These are phyloP conservation scores for Hyphopichia burtonii DNA, from an alignment of 1,139 yeast species.

Conservation along the genomic window DNA sequence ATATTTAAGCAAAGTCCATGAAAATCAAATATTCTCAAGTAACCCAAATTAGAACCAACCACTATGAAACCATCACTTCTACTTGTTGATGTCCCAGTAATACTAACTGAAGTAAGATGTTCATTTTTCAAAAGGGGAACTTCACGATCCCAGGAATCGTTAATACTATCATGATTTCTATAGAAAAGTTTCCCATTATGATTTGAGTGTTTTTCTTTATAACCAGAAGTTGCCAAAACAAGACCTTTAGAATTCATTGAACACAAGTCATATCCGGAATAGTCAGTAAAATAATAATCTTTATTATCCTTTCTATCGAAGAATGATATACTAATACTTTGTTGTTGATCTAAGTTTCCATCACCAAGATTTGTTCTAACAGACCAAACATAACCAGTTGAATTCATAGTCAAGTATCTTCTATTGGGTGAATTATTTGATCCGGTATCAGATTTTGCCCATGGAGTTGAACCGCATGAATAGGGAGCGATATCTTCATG, in stretches of 20 bases:
- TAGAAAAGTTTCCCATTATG: conserved; percentile 37
- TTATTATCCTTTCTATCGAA: conserved; percentile 78
- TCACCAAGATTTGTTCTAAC: conserved; percentile 44
- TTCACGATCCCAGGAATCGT: conserved; percentile 44
- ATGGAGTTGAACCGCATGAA: conserved; percentile 87
- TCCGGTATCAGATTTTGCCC: conserved; percentile 34
- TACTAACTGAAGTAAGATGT: conserved; percentile 37
- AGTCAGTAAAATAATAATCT: conserved; percentile 85
- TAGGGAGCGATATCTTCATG: conserved; percentile 32
- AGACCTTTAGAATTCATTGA: conserved; percentile 68
- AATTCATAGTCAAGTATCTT: conserved; percentile 78
- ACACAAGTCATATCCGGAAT: conserved; percentile 69
- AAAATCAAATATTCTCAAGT: conserved; percentile 38
- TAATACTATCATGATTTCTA: conserved; percentile 45
- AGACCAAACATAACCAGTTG: conserved; percentile 80
- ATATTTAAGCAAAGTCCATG: conserved; percentile 42
- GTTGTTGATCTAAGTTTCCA: conserved; percentile 28
- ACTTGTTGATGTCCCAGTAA: conserved; percentile 23
- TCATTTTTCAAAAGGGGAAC: conserved; percentile 37
- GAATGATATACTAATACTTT: conserved; percentile 80
- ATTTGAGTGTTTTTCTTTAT: conserved; percentile 14
- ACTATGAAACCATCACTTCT: conserved; percentile 24
- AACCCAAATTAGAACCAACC: conserved; percentile 45
- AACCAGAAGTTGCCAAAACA: conserved; percentile 53
- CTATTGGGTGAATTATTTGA: conserved; percentile 33